Conservation (phyloP, 495 filamentous ascomycete genomes). For the Chaetomium fimeti region DNA sequence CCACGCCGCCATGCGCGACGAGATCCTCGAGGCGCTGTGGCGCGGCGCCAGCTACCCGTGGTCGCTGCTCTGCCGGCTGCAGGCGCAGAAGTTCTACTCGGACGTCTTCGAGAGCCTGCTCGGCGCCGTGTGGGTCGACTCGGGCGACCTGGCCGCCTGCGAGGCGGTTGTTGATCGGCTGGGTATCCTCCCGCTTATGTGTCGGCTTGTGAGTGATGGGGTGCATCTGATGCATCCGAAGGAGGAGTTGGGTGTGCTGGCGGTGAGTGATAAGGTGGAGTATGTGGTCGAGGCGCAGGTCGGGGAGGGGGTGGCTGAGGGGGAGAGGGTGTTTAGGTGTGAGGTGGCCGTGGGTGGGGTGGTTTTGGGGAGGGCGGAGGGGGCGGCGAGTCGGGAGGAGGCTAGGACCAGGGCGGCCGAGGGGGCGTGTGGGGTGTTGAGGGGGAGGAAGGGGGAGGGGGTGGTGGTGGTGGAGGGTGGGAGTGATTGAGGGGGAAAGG, state of each 20-base stretch:
- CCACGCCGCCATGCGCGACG: conserved; percentile 49
- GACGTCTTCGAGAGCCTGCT: conserved; percentile 81
- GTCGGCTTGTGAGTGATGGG: conserved; percentile 55
- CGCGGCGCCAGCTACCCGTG: conserved; percentile 65
- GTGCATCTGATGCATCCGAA: conserved; percentile 74
- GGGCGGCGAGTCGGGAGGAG: conserved; percentile 53
- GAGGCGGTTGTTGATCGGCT: conserved; percentile 57
- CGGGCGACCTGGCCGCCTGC: conserved; percentile 55
- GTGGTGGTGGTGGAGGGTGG: neutral
- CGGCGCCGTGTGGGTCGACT: conserved; percentile 85
- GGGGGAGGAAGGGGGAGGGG: conserved; percentile 11
- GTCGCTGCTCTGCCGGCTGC: conserved; percentile 62
- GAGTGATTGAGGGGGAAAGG: neutral
- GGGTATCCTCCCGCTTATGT: conserved; percentile 64
- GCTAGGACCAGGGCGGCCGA: conserved; percentile 58
- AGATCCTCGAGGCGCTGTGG: conserved; percentile 47
- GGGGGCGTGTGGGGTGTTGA: conserved; percentile 40
- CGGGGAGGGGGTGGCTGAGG: conserved; percentile 22
- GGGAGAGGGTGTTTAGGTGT: conserved; percentile 45
- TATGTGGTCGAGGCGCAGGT: conserved; percentile 41
- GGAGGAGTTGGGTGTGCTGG: conserved; percentile 62
- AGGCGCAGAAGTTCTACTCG: conserved; percentile 77
- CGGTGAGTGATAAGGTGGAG: conserved; percentile 50
- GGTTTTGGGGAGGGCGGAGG: conserved; percentile 46
- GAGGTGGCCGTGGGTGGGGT: conserved; percentile 51